Conservation (phyloP, 345 rosid species). For the thale cress (Arabidopsis thaliana) region DNA sequence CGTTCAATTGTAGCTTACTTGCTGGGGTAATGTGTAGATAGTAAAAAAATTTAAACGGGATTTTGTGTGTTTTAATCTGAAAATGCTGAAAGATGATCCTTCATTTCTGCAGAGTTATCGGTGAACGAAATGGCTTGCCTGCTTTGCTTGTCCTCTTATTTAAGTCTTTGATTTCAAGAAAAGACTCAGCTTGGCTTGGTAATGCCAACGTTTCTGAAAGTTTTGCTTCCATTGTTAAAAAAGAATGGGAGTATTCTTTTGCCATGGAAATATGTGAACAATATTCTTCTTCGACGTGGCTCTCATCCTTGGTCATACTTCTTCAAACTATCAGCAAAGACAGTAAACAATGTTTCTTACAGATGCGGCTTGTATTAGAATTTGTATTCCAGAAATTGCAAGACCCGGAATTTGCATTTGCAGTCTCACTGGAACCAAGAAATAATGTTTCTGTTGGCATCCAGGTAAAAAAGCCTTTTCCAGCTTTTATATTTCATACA, state of each 20-base stretch:
- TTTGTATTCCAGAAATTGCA: slow-evolving; percentile 71
- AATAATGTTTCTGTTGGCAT: slow-evolving; percentile 59
- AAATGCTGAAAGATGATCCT: slow-evolving; percentile 21
- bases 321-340: slow-evolving; percentile 55
- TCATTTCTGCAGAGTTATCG: slow-evolving; percentile 67
- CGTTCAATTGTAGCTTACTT: slow-evolving; percentile 66
- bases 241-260: slow-evolving; percentile 87
- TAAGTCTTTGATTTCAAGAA: slow-evolving; percentile 64
- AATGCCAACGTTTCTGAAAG: slow-evolving; percentile 43
- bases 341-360: slow-evolving; percentile 48
- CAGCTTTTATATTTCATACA: neutral
- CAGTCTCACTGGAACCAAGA: slow-evolving; percentile 60
- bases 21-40: slow-evolving; percentile 62
- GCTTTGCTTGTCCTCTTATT: slow-evolving; percentile 78
- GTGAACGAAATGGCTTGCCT: slow-evolving; percentile 79
- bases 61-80: neutral
- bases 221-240: slow-evolving; percentile 47
- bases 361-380: slow-evolving; percentile 61
- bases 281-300: slow-evolving; percentile 80
- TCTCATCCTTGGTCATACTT: slow-evolving; percentile 71
- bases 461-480: slow-evolving; percentile 60
- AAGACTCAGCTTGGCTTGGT: slow-evolving; percentile 49
- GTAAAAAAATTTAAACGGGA: slow-evolving; percentile 6
- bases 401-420: slow-evolving; percentile 80
- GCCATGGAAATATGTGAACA: slow-evolving; percentile 80